A percentile compares a stretch with the other conserved stretches of the same genome.
phyloP scores from a whole-genome alignment of 768 basidiomycete genomes.

The Brasilioporus rufonigricans region DNA sequence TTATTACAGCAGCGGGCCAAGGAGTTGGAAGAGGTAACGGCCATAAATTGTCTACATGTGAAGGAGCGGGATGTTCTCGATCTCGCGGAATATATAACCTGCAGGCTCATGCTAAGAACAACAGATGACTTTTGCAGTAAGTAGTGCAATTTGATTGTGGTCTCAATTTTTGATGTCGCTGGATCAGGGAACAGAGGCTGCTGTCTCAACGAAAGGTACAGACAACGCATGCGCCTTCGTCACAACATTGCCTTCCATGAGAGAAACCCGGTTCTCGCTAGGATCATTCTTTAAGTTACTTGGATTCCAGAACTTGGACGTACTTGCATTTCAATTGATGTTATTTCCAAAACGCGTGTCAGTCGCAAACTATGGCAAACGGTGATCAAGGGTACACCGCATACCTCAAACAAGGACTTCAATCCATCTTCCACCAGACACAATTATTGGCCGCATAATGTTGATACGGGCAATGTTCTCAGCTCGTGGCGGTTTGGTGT shows the following conservation, averaged over 20 bases:
- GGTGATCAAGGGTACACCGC: conserved; percentile 48
- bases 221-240: conserved; percentile 45
- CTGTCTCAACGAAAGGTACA: conserved; percentile 56
- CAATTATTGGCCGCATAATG: conserved; percentile 7
- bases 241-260: conserved; percentile 23
- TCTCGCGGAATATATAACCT: conserved; percentile 45
- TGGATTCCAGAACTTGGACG: not conserved
- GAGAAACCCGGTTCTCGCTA: conserved; percentile 9
- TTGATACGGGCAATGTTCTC: conserved; percentile 19
- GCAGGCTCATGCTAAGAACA: conserved; percentile 43
- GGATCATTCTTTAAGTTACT: conserved; percentile 19
- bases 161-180: not conserved
- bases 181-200: conserved; percentile 44
- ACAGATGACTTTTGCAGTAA: conserved; percentile 54
- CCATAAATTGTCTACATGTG: conserved; percentile 58
- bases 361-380: conserved; percentile 60
- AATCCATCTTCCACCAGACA: conserved; percentile 36
- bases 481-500: conserved; percentile 23
- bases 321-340: not conserved
- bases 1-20: conserved; percentile 8
- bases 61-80: conserved; percentile 52
- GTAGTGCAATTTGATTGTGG: conserved; percentile 22
- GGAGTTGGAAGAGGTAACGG: conserved; percentile 44
- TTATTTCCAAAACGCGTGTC: conserved; percentile 13
- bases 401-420: conserved; percentile 74